Base-by-base conservation (phyloP, 73 alveolate species). In the Paramecium caudatum region DNA sequence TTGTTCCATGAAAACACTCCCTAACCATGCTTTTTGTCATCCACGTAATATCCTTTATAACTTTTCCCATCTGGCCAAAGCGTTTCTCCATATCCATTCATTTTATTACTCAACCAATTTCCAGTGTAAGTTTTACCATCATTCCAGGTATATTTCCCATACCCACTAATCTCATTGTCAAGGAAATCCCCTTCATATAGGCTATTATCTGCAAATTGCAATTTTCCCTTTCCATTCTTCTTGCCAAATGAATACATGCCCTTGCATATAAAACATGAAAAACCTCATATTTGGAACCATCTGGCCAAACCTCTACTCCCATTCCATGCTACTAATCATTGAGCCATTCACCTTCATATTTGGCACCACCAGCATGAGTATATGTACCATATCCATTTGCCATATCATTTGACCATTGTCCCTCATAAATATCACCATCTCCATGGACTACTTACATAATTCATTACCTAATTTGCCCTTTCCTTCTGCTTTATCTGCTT, bases 351-450 rank as follows among this genome's bases (percentile, higher is more conserved):
- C 99, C 99, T 50, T 92, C 97, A 92, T 96, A 96, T 74, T 50
- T 90, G 32, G 95, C 98, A 43, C 95, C 97, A 41, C 88, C 94
- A 39, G 91, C 78, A 80, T 78, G 96, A 15, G 81, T 47, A 69
- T 82, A 94, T n/a, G 48, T 49, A 21, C 99, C 99, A 65, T 61
- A 90, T 39, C 99, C 99, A 94, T 96, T 91, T 17, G 95, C 96
- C 46, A 91, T 50, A 70, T 86, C 95, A 62, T 93, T 91, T 4
- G 13, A 41, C 96, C 96, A 93, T 21, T 41, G 6, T 12, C 96
- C 96, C 23, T 93, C 95, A 82, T 93, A 91, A 32, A 90, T 62
- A 48, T 91, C 94, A 33, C 94, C 94, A 88, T 91, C 94, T 19
- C 94, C 93, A 68, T 91, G 92, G 16, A 91, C 68, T 74, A 47